A percentile compares a stretch with the other conserved stretches of the same genome.
Evolutionary conservation across 805 yeast species (phyloP).

Genomic region (Komagataella pseudopastoris): DNA sequence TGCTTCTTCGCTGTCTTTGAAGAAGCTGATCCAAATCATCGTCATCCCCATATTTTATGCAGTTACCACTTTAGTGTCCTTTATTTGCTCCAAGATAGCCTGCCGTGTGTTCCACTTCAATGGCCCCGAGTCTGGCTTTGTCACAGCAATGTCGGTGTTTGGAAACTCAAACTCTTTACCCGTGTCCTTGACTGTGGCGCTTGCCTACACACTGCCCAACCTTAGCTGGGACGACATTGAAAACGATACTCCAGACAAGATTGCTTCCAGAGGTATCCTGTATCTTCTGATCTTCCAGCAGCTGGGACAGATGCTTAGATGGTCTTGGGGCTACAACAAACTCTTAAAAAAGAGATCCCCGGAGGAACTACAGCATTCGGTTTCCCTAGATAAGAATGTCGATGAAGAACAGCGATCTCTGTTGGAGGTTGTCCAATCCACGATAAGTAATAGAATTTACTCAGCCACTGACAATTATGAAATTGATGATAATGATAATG

Average conservation of each 20-base stretch:
- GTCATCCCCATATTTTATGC: conserved; percentile 77
- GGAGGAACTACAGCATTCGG: conserved; percentile 12
- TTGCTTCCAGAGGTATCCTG: conserved; percentile 68
- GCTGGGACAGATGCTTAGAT: conserved; percentile 67
- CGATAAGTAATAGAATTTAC: background rate
- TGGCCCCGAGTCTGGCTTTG: conserved; percentile 73
- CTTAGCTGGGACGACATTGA: conserved; percentile 63
- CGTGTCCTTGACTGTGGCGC: conserved; percentile 74
- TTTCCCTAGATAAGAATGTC: conserved; percentile 5
- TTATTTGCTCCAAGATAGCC: conserved; percentile 41
- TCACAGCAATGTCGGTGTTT: conserved; percentile 93
- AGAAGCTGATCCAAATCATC: conserved; percentile 67
- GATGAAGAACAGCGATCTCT: background rate
- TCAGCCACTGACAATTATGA: background rate
- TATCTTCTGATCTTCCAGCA: conserved; percentile 70
- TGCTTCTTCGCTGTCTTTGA: conserved; percentile 52
- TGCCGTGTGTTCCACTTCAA: conserved; percentile 44
- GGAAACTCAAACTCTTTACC: conserved; percentile 94
- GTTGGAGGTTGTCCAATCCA: background rate
- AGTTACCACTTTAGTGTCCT: conserved; percentile 71
- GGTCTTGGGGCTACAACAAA: conserved; percentile 82
- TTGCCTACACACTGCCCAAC: conserved; percentile 64
- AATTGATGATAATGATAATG: background rate
- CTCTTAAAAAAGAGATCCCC: conserved; percentile 38
- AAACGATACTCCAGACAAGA: conserved; percentile 51